Percentiles rank a stretch among this genome's conserved stretches.
Evolutionary conservation across 148 eudicot species (phyloP).

Genomic region (Agrostemma githago): DNA sequence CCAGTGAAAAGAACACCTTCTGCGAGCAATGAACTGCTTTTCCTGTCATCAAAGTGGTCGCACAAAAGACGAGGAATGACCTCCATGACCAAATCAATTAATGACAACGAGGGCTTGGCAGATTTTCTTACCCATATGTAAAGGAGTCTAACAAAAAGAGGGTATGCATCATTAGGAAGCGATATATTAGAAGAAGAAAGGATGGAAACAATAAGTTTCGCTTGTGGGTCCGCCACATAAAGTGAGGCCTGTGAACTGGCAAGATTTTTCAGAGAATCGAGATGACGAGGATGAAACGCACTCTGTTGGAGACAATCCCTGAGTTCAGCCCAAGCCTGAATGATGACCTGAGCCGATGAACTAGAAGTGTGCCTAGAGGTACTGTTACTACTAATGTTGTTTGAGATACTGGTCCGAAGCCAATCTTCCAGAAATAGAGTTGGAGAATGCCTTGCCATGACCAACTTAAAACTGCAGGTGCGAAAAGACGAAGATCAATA

Average conservation of each 20-base stretch:
- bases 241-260: conserved; percentile 47
- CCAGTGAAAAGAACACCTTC: conserved; percentile 72
- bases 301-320: conserved; percentile 56
- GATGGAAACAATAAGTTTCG: conserved; percentile 67
- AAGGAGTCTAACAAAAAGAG: conserved; percentile 66
- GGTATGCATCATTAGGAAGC: conserved; percentile 61
- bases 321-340: conserved; percentile 90
- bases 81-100: conserved; percentile 49
- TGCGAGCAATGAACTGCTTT: conserved; percentile 38
- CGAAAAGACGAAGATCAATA: neutral
- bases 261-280: conserved; percentile 54
- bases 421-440: conserved; percentile 80
- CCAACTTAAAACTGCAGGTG: conserved; percentile 12
- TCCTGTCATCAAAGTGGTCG: conserved; percentile 27
- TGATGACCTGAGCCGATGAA: conserved; percentile 66
- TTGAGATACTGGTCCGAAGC: conserved; percentile 45
- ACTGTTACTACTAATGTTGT: conserved; percentile 23
- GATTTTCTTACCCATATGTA: conserved; percentile 91
- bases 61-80: conserved; percentile 39
- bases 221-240: conserved; percentile 94
- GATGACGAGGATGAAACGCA: conserved; percentile 43
- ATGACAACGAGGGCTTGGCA: conserved; percentile 45
- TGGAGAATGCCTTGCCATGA: conserved; percentile 63
- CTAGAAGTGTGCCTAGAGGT: conserved; percentile 30
- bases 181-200: conserved; percentile 47